A percentile compares a stretch with the other conserved stretches of the same genome.
These are phyloP conservation scores for Colletotrichum endophyticum DNA, from an alignment of 2,329 filamentous ascomycete species.

Conservation along the genomic window DNA sequence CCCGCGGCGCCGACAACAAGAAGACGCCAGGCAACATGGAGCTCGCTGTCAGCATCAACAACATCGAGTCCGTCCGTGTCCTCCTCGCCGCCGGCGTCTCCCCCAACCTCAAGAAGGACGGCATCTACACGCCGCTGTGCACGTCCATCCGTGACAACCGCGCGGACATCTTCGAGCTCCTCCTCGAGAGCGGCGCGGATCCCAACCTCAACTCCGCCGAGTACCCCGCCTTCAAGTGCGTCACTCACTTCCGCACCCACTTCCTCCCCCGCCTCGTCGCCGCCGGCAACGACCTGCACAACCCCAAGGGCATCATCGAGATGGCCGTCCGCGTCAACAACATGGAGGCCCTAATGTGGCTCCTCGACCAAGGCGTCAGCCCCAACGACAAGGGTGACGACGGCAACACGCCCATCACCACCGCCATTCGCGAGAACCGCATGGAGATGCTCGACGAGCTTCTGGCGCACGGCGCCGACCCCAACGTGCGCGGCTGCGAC, in stretches of 20 bases:
- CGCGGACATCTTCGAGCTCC: constrained; percentile 63
- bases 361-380: constrained; percentile 64
- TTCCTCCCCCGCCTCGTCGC: constrained; percentile 63
- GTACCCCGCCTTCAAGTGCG: constrained; percentile 71
- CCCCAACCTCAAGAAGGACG: constrained; percentile 67
- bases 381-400: constrained; percentile 64
- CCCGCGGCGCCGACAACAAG: constrained; percentile 62
- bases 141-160: constrained; percentile 72
- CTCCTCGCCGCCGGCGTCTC: constrained; percentile 64
- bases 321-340: constrained; percentile 68
- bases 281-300: constrained; percentile 63
- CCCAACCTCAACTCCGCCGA: constrained; percentile 68
- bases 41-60: constrained; percentile 67
- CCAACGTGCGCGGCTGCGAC: constrained; percentile 67
- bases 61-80: constrained; percentile 63
- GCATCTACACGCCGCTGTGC: constrained; percentile 71
- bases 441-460: constrained; percentile 65
- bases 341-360: constrained; percentile 62
- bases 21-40: constrained; percentile 70
- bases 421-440: constrained; percentile 66
- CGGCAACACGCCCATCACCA: constrained; percentile 67
- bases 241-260: constrained; percentile 68
- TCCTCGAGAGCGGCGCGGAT: constrained; percentile 62
- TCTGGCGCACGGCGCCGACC: constrained; percentile 63
- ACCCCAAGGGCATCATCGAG: constrained; percentile 70